Base-by-base conservation (phyloP, 805 yeast genomes). In the Candida pseudofarinosa region DNA sequence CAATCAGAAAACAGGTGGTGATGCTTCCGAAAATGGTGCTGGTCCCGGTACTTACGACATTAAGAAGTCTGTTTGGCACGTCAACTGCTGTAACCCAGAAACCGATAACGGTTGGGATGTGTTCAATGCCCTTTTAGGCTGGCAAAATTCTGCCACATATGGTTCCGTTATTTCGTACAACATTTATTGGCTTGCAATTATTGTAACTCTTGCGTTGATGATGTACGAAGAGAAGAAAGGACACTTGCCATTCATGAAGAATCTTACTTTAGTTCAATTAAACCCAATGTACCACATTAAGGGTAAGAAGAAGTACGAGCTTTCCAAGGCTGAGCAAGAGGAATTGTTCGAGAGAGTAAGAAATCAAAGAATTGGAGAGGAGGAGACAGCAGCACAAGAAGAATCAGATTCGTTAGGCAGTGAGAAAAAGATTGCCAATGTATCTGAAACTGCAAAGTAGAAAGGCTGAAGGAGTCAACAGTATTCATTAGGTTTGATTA, bases 11-110 rank as follows among this genome's bases (percentile, higher is more conserved):
- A 80, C 95, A 30, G 98, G 98, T 62, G 96, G 97, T 70, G 97
- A 91, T 70, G 96, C 95, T 19, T 77, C 96, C 32, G 98, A 91
- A 67, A 70, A 74, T 54, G 98, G 98, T 56, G 75, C 83, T 42
- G 99, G 99, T 53, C 91, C 96, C 35, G 99, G 99, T 60, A 84
- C 97, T 19, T 91, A 91, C 68, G 83, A 91, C 65, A 79, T 91
- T 56, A 56, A 73, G 39, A 77, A 76, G 57, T 68, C 85, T 12
- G 97, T 91, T 19, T 91, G 96, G 90, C 99, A 91, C 69, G 95
- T 91, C 48, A 89, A 91, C 76, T 91, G 97, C 71, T 91, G 98
- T 73, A 89, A 89, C 67, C 97, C 97, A 37, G 90, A 85, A 65
- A 73, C 76, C 45, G 91, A 85, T 67, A 81, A 83, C 54, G 98